A percentile compares a stretch with the other conserved stretches of the same genome.
phyloP scores from a whole-genome alignment of 2,329 filamentous ascomycete species.

The Xylaria sp. region DNA sequence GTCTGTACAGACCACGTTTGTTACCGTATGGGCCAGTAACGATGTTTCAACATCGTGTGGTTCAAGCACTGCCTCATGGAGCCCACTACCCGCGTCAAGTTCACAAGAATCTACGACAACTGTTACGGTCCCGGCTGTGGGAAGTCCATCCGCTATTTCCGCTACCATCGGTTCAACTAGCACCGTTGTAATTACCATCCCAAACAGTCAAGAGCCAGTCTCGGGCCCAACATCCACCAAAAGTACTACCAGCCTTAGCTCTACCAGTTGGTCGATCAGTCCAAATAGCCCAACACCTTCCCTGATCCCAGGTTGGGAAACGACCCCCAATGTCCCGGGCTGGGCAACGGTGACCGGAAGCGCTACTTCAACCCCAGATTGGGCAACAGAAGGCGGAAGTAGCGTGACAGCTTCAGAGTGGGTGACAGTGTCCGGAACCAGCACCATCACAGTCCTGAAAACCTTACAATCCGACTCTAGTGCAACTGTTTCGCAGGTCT shows the following conservation, averaged over 20 bases:
- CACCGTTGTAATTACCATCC: constrained; percentile 10
- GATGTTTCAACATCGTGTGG: constrained; percentile 12
- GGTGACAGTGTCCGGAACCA: constrained; percentile 10
- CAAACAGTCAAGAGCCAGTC: constrained; percentile 11
- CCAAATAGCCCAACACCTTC: neutral
- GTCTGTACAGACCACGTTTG: constrained; percentile 10
- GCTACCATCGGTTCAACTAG: neutral
- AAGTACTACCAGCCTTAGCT: neutral
- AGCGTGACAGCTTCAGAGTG: constrained; percentile 3
- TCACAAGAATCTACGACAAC: constrained; percentile 10
- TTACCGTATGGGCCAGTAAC: constrained; percentile 11
- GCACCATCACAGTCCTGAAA: constrained; percentile 12
- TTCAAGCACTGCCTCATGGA: constrained; percentile 9
- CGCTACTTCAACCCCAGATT: neutral
- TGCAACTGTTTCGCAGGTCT: neutral
- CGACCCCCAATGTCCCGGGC: neutral
- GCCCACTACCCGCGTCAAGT: constrained; percentile 5
- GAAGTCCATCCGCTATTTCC: constrained; percentile 2
- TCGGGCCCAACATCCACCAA: neutral
- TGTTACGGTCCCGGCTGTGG: constrained; percentile 9
- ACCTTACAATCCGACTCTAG: constrained; percentile 4
- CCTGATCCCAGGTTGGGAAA: neutral
- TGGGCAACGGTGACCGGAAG: neutral
- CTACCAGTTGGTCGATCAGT: constrained; percentile 1
- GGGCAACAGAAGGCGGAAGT: neutral